Percentiles rank a stretch among this genome's conserved stretches.
Evolutionary conservation across 495 filamentous ascomycete genomes (phyloP).

Genomic region (Aspergillus heteromorphus): DNA sequence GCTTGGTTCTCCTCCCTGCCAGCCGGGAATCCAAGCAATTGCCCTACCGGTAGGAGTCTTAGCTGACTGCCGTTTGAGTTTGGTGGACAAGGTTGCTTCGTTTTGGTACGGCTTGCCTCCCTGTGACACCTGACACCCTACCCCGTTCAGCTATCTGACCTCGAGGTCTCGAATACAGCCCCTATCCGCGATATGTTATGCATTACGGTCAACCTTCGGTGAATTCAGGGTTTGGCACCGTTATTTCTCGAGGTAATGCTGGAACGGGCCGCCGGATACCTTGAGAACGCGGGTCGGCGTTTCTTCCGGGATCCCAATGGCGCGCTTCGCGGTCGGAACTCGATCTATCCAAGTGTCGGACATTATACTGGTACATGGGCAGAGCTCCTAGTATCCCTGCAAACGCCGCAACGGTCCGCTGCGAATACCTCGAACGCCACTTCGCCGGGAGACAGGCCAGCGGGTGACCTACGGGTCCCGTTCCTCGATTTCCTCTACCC

Average conservation of each 20-base stretch:
- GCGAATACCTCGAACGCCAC: slow-evolving; percentile 13
- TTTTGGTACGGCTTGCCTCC: slow-evolving; percentile 20
- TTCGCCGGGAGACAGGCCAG: slow-evolving; percentile 5
- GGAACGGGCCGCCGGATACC: slow-evolving; percentile 72
- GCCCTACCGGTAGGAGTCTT: background rate
- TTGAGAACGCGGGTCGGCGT: slow-evolving; percentile 70
- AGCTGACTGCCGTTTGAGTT: slow-evolving; percentile 5
- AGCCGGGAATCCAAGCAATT: background rate
- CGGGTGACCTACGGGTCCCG: slow-evolving; percentile 19
- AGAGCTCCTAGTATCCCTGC: slow-evolving; percentile 46
- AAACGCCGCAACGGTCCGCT: slow-evolving; percentile 15
- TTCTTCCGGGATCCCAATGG: slow-evolving; percentile 54
- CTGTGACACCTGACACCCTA: slow-evolving; percentile 2
- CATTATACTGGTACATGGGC: slow-evolving; percentile 54
- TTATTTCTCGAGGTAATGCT: slow-evolving; percentile 64
- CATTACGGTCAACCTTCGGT: slow-evolving; percentile 16
- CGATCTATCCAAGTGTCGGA: slow-evolving; percentile 63
- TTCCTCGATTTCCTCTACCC: slow-evolving; percentile 43
- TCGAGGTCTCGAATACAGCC: background rate
- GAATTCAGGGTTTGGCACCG: slow-evolving; percentile 32
- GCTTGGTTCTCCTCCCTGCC: background rate
- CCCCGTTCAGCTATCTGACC: slow-evolving; percentile 10
- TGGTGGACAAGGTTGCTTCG: slow-evolving; percentile 5
- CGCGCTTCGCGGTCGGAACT: slow-evolving; percentile 51
- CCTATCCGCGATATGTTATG: slow-evolving; percentile 26